Base-by-base conservation (phyloP, 2,329 filamentous ascomycete genomes). In the Xylaria sp. region DNA sequence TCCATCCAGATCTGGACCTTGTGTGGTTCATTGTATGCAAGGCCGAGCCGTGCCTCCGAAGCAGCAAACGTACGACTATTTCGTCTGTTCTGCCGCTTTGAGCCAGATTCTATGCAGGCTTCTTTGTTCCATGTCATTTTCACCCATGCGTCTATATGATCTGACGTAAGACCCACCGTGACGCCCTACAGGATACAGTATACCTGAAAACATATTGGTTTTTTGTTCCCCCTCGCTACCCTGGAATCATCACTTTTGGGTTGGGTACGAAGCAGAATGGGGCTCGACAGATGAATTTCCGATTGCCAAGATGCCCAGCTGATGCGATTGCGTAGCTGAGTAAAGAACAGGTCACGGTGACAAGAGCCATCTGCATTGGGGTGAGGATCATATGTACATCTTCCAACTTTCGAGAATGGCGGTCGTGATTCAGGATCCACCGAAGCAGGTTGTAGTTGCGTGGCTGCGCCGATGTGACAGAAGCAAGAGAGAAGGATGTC, bases 241-340 rank as follows among this genome's bases (percentile, higher is more conserved):
- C 48, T 55, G 3, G 32, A 45, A 28, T 59, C 52, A n/a, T 18
- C 58, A 39, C 39, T 52, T 52, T 58, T 69, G 67, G 67, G 60
- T 69, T 67, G 67, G 67, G 67, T 69, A 69, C 59, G 34, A 69
- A 69, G 57, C 13, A 30, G 50, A 69, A 69, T 36, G 57, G 64
- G 53, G 45, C 63, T 36, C 32, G 45, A 46, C 43, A 45, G 39
- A 20, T 36, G 55, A 60, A 46, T n/a, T 23, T 45, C 36, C 39
- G 23, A 43, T 20, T 58, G 55, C 55, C 55, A 58, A 58, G 55
- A n/a, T n/a, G 34, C 34, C 53, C 34, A 41, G 53, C 32, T 39
- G 52, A 23, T 43, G 10, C 20, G 10, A n/a, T 6, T 25, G 34
- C 45, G 20, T 34, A 43, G 34, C 39, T 15, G 28, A 59, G 25